These are phyloP conservation scores for Verticillium tricorpus DNA, from an alignment of 2,329 filamentous ascomycete genomes.

Conservation along the genomic window DNA sequence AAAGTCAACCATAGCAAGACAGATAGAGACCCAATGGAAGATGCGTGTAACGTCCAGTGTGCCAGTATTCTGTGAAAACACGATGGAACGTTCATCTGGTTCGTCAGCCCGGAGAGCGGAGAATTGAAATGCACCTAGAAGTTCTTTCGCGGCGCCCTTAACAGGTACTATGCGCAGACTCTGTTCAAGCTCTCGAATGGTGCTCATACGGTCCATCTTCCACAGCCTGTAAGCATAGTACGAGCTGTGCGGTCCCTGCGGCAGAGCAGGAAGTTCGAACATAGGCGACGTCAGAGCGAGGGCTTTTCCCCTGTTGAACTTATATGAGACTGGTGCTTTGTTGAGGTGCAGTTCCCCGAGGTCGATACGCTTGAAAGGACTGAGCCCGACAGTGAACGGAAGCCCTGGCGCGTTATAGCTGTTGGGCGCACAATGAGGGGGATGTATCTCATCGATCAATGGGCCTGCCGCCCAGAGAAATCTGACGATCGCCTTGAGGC, in stretches of 20 bases:
- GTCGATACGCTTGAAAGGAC: neutral
- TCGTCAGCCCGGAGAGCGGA: neutral
- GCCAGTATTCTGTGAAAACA: constrained; percentile 5
- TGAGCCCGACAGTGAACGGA: neutral
- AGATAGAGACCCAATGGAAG: constrained; percentile 6
- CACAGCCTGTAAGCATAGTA: neutral
- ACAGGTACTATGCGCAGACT: neutral
- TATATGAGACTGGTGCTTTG: neutral
- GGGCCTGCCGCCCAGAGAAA: constrained; percentile 5
- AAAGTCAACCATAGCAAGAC: neutral
- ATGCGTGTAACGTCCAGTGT: constrained; percentile 3
- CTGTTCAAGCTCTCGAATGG: neutral
- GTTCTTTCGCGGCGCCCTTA: neutral
- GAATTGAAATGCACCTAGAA: constrained; percentile 4
- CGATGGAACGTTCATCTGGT: neutral
- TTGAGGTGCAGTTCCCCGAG: neutral
- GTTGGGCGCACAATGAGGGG: neutral
- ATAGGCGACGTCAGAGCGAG: neutral
- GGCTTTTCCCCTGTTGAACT: constrained; percentile 2
- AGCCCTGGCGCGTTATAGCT: constrained; percentile 4
- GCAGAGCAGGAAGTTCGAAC: neutral
- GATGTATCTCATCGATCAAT: constrained; percentile 1
- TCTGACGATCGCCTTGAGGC: neutral
- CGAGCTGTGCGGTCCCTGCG: neutral
- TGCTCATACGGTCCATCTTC: neutral